Conservation (phyloP, 371 early-diverging fungal species). For the Syncephalastrum contaminatum region DNA sequence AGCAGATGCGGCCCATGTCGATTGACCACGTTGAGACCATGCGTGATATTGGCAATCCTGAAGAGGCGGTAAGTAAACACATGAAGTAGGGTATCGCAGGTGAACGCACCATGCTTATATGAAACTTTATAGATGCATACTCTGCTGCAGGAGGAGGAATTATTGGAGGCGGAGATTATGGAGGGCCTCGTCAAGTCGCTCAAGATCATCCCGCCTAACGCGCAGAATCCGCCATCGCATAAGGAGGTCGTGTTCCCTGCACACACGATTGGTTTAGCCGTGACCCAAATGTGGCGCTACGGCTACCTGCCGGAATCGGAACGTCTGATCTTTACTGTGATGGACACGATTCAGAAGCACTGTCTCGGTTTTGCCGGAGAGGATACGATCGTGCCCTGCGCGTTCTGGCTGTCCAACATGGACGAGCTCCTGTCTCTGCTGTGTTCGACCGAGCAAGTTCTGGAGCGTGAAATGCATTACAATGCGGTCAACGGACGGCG, state of each 20-base stretch:
- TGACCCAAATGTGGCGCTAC: conserved; percentile 87
- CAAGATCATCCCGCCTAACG: conserved; percentile 84
- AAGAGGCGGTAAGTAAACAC: conserved; percentile 40
- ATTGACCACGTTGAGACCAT: conserved; percentile 33
- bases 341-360: conserved; percentile 81
- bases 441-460: conserved; percentile 43
- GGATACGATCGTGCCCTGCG: conserved; percentile 63
- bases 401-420: conserved; percentile 94
- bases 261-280: conserved; percentile 83
- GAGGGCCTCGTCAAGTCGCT: conserved; percentile 84
- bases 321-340: conserved; percentile 78
- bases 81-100: background rate
- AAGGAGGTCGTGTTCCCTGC: conserved; percentile 94
- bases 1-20: conserved; percentile 47
- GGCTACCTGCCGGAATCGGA: conserved; percentile 81
- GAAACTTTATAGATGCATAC: conserved; percentile 35
- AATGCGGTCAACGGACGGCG: conserved; percentile 43
- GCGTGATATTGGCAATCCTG: conserved; percentile 37
- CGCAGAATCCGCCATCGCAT: conserved; percentile 75
- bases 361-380: conserved; percentile 60
- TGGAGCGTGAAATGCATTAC: conserved; percentile 49
- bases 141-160: conserved; percentile 63
- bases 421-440: conserved; percentile 83
- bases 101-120: background rate
- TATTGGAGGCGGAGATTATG: conserved; percentile 84